Percentiles rank a stretch among this genome's conserved stretches.
Evolutionary conservation across 148 eudicot species (phyloP).

Genomic region (Rhododendron williamsianum): DNA sequence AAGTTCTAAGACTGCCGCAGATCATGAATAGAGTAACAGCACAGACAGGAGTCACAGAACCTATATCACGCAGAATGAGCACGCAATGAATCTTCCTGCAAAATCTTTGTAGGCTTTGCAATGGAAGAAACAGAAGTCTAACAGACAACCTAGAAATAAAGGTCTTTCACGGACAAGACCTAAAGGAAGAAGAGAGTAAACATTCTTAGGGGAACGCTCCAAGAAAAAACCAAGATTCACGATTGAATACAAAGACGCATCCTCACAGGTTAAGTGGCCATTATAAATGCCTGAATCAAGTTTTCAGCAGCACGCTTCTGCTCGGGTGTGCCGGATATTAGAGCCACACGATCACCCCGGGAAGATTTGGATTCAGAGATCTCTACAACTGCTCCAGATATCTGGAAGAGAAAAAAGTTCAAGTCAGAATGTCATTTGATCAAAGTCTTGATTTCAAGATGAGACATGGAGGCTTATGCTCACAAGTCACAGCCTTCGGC

Average conservation of each 20-base stretch:
- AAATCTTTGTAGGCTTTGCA: not conserved
- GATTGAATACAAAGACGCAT: conserved; percentile 25
- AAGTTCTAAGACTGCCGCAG: conserved; percentile 15
- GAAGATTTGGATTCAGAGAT: conserved; percentile 70
- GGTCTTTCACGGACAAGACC: conserved; percentile 23
- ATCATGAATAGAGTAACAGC: conserved; percentile 17
- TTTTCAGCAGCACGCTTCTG: conserved; percentile 90
- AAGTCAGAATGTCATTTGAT: conserved; percentile 16
- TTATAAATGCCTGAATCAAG: conserved; percentile 85
- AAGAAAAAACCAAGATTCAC: conserved; percentile 27
- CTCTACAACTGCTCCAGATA: conserved; percentile 86
- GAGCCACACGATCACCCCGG: conserved; percentile 79
- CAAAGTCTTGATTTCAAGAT: not conserved
- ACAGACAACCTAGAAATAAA: conserved; percentile 16
- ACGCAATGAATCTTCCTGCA: not conserved
- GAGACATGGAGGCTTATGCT: not conserved
- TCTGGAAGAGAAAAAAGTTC: conserved; percentile 41
- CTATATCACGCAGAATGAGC: conserved; percentile 16
- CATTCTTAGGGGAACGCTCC: conserved; percentile 21
- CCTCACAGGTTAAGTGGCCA: conserved; percentile 54
- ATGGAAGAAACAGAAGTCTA: not conserved
- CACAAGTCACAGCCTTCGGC: not conserved
- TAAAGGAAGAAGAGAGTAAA: conserved; percentile 29
- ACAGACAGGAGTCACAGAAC: conserved; percentile 3
- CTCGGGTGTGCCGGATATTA: conserved; percentile 79